Evolutionary conservation across 2,329 filamentous ascomycete species (phyloP).

Genomic region (Exophiala lecanii-corni): DNA sequence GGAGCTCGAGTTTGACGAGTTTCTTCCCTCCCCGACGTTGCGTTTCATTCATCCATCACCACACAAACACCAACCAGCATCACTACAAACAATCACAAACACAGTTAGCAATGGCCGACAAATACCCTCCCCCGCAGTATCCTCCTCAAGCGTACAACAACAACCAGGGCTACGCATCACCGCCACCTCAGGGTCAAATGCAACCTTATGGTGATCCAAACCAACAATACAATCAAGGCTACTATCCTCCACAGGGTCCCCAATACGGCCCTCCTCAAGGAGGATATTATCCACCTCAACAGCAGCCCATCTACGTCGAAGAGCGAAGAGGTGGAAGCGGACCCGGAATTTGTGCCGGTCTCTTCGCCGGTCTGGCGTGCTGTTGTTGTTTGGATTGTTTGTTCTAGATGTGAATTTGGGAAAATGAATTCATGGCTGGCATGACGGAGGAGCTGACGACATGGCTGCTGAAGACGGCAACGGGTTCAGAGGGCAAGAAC

Average conservation of each 20-base stretch:
- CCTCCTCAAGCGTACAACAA: slow-evolving; percentile 7
- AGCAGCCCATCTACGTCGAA: slow-evolving; percentile 36
- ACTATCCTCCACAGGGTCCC: slow-evolving; percentile 5
- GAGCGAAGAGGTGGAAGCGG: slow-evolving; percentile 30
- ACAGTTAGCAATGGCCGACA: slow-evolving; percentile 13
- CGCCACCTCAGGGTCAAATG: slow-evolving; percentile 11
- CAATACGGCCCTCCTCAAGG: slow-evolving; percentile 17
- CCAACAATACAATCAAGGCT: slow-evolving; percentile 19
- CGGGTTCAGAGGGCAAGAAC: too few relatives aligned
- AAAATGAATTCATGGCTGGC: background rate
- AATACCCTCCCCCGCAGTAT: slow-evolving; percentile 15
- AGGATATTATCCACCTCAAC: slow-evolving; percentile 33
- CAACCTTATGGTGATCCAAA: slow-evolving; percentile 15
- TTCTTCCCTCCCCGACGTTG: too few relatives aligned
- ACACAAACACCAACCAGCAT: too few relatives aligned
- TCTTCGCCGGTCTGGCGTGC: slow-evolving; percentile 44
- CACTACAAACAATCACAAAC: too few relatives aligned
- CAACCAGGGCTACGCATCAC: slow-evolving; percentile 11
- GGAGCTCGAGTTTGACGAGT: too few relatives aligned
- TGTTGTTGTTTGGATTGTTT: slow-evolving; percentile 49
- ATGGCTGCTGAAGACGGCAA: too few relatives aligned
- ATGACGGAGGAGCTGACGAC: too few relatives aligned
- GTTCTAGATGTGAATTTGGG: slow-evolving; percentile 30
- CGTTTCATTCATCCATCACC: too few relatives aligned
- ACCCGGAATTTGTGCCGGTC: slow-evolving; percentile 42